Evolutionary conservation across 1,139 yeast genomes (phyloP), one percentile per base, ranked within the genome.

Genomic region (Arxiozyma slooffiae): DNA sequence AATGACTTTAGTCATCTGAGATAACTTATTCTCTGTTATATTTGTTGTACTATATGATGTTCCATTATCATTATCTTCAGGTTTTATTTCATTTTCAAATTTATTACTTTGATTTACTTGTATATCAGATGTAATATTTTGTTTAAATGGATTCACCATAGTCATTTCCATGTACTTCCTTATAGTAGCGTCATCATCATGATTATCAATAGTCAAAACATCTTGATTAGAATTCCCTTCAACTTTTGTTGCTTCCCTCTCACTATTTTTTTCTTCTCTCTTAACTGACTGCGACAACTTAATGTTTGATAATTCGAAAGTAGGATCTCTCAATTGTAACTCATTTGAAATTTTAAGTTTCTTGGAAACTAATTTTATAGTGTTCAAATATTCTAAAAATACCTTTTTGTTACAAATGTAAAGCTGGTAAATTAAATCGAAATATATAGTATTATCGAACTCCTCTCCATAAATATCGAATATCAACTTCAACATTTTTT

Each of bases 1-100:
- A 30, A 69, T 63, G 38, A 70, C 67, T 63, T 68, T 70, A 0
- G 74, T 70, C 67, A 71, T 69, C 41, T 70, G 73, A 7, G 66
- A 61, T 9, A 68, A 44, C 20, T 54, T 60, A 38, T 54, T 52
- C 7, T 55, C 58, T 18, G 43, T 44, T 11, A 41, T 30, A n/a
- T 44, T 47, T 11, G 17, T 8, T 14, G 40, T 49, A 3, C 42
- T 44, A 4, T 49, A 48, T 8, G 50, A 52, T 41, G 49, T 46
- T 7, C 51, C 52, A 14, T 39, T 40, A 22, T 44, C 41, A 11
- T n/a, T 34, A 20, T 18, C 47, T 18, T 41, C 37, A 7, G 14
- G n/a, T 26, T 41, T 41, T 24, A n/a, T 30, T 20, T 14, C 16
- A 38, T 23, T 30, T n/a, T 50, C 44, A 16, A 40, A 26, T 11